Conservation (phyloP, 2,329 filamentous ascomycete species). For the Drechslerella coelobrocha region DNA sequence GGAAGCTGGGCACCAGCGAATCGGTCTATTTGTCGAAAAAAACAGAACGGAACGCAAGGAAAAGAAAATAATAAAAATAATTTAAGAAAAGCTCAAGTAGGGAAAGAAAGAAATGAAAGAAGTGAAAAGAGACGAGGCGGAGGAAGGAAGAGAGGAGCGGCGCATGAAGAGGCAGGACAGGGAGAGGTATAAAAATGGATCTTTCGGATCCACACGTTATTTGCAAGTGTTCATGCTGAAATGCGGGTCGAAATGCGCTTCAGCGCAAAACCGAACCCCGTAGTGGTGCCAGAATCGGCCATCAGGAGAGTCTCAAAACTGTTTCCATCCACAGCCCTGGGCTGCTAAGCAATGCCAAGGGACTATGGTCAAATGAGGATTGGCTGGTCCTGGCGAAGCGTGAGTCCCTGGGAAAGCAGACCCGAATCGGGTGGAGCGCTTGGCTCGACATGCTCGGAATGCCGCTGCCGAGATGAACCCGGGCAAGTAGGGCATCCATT, state of each 20-base stretch:
- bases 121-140: conserved; percentile 7
- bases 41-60: no score
- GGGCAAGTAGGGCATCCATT: conserved; percentile 21
- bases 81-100: neutral
- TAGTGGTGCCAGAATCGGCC: conserved; percentile 30
- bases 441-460: conserved; percentile 32
- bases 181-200: conserved; percentile 48
- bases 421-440: conserved; percentile 34
- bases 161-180: conserved; percentile 16
- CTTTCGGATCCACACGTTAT: conserved; percentile 8
- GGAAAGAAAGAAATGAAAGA: conserved; percentile 42
- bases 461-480: conserved; percentile 15
- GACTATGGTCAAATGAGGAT: conserved; percentile 27
- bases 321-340: conserved; percentile 21
- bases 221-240: conserved; percentile 4
- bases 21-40: conserved; percentile 1
- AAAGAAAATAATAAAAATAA: conserved; percentile 20
- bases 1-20: conserved; percentile 28
- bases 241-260: conserved; percentile 20
- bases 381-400: conserved; percentile 46
- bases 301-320: conserved; percentile 29
- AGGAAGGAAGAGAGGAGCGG: conserved; percentile 1
- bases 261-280: conserved; percentile 27
- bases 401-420: conserved; percentile 32
- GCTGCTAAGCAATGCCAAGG: conserved; percentile 36